Evolutionary conservation across 148 eudicot genomes (phyloP).

Genomic region (Mesembryanthemum crystallinum): DNA sequence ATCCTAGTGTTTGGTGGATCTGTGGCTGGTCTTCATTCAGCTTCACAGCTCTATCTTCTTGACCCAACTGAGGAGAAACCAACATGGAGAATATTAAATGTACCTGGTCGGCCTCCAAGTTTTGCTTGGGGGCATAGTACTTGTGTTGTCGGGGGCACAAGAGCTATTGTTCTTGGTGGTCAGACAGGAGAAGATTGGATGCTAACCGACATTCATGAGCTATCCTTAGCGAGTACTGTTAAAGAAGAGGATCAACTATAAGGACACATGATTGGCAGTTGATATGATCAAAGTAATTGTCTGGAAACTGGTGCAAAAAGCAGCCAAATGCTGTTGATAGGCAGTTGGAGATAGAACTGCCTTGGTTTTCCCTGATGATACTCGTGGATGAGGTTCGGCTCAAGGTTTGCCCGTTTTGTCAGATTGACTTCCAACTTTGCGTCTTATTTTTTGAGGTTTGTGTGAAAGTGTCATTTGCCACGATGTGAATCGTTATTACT

Average conservation of each 20-base stretch:
- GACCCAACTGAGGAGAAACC: conserved; percentile 97
- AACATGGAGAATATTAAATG: conserved; percentile 88
- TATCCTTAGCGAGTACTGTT: conserved; percentile 62
- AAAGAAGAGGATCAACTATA: conserved; percentile 28
- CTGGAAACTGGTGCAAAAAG: background rate
- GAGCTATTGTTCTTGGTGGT: conserved; percentile 96
- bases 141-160: conserved; percentile 90
- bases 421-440: conserved; percentile 24
- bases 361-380: conserved; percentile 16
- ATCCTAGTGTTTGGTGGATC: conserved; percentile 93
- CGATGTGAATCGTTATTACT: conserved; percentile 22
- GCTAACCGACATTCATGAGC: conserved; percentile 80
- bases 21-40: conserved; percentile 96
- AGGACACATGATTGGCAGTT: conserved; percentile 8
- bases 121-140: conserved; percentile 99
- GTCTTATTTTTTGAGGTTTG: conserved; percentile 39
- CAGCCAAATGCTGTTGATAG: conserved; percentile 13
- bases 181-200: conserved; percentile 98
- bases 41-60: conserved; percentile 83
- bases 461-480: conserved; percentile 26
- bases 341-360: conserved; percentile 15
- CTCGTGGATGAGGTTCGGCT: conserved; percentile 24
- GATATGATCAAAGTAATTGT: background rate
- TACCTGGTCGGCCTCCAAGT: conserved; percentile 85
- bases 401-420: conserved; percentile 22